Conservation (phyloP, 352 stramenopile species). For the Globisporangium camurandrum region DNA sequence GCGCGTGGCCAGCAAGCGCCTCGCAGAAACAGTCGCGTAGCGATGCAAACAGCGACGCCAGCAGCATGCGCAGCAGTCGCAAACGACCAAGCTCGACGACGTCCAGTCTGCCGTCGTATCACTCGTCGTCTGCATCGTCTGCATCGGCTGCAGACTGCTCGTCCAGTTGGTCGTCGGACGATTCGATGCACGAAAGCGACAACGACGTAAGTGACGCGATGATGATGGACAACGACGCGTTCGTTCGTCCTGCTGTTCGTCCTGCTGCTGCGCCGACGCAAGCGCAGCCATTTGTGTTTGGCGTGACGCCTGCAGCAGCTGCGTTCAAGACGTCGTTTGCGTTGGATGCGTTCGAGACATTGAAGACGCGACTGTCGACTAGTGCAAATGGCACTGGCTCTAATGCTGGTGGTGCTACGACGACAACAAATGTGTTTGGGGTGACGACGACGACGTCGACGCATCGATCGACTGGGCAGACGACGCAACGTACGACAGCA, state of each 20-base stretch:
- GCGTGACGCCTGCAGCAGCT: background rate
- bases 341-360: constrained; percentile 12
- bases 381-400: background rate
- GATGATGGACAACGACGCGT: too few relatives aligned
- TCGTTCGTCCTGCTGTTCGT: background rate
- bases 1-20: background rate
- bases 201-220: too few relatives aligned
- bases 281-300: background rate
- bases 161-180: too few relatives aligned
- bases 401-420: background rate
- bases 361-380: constrained; percentile 5
- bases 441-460: background rate
- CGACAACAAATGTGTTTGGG: constrained; percentile 8
- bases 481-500: background rate
- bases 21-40: background rate
- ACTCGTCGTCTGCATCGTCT: too few relatives aligned
- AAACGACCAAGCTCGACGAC: too few relatives aligned
- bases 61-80: too few relatives aligned
- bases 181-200: too few relatives aligned
- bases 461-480: background rate
- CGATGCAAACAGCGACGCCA: background rate
- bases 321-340: constrained; percentile 9
- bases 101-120: too few relatives aligned
- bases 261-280: too few relatives aligned
- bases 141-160: too few relatives aligned